phyloP scores from a whole-genome alignment of 768 basidiomycete genomes.

The Mycena maculata region DNA sequence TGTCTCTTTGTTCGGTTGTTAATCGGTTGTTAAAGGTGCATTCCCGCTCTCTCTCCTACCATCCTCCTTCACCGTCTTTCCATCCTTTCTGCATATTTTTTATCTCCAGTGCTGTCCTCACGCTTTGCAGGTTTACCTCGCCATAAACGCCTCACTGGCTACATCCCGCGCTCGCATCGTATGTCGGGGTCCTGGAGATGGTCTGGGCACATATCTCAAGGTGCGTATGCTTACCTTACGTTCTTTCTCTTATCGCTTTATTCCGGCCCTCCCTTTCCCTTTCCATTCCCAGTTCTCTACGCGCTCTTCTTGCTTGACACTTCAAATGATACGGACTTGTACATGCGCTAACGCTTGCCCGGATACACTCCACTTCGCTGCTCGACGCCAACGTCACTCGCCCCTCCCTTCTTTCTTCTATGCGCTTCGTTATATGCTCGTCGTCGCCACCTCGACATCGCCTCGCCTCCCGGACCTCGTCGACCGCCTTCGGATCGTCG shows the following conservation, averaged over 20 bases:
- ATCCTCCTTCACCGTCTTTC: too few species aligned
- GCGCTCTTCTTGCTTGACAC: too few species aligned
- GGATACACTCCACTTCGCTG: background rate
- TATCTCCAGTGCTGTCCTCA: background rate
- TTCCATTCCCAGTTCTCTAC: too few species aligned
- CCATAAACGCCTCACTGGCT: background rate
- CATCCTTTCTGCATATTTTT: too few species aligned
- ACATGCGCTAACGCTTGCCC: background rate
- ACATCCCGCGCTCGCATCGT: background rate
- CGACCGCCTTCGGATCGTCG: background rate
- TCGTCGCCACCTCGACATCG: too few species aligned
- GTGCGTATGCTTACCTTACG: background rate
- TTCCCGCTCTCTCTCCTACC: too few species aligned
- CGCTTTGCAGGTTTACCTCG: background rate
- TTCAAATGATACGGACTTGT: background rate
- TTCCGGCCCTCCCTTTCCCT: conserved; percentile 3
- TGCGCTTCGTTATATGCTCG: too few species aligned
- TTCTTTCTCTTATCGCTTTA: conserved; percentile 3
- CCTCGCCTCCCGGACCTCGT: background rate
- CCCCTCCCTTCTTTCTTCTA: too few species aligned
- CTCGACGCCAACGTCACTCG: background rate
- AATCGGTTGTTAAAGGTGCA: too few species aligned
- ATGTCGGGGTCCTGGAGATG: conserved; percentile 1
- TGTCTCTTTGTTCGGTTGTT: too few species aligned
- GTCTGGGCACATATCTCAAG: background rate